Base-by-base conservation (phyloP, 176 grass and related monocot genomes). In the Avena atlantica region DNA sequence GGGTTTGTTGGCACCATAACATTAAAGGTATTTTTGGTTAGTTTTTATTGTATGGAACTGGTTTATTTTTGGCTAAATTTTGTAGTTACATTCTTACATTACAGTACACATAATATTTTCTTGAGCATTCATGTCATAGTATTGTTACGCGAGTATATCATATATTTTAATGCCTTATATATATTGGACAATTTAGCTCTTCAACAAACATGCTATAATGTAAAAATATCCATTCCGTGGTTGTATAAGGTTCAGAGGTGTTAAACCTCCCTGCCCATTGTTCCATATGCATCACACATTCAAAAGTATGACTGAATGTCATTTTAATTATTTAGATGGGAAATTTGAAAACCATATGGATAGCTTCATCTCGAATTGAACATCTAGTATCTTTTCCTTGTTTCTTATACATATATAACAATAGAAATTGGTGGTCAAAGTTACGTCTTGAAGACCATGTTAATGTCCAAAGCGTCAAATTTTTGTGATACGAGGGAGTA, bases 1-100 rank as follows among this genome's bases (percentile, higher is more conserved):
- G 96, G 96, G 69, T 96, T 96, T 93, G 83, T 98, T 94, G 96
- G 96, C 36, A 96, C 92, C 71, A 98, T 98, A 92, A 98, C 96
- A 24, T 92, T 98, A 68, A 96, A 96, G 93, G 96, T 94, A 91
- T 72, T 58, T 79, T 56, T 70, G 25, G 55, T 63, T 84, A 45
- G 15, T 17, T 78, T 91, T 87, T 65, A 70, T 25, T 45, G 79
- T 77, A 61, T 70, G 37, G 21, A 71, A 47, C 70, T 44, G 78
- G 12, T 74, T 70, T 85, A 70, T 60, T 74, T 76, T 37, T 91
- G 70, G 8, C n/a, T 21, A 78, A 19, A 55, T 73, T 63, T 64
- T 62, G 45, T 65, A 4, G 55, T 78, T 31, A 24, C 36, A 75
- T 57, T 64, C 57, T 20, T 79, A 52, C 24, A 51, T 74, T 59